Conservation (phyloP, 257 asterid genomes). For the Solanum lignicaule region DNA sequence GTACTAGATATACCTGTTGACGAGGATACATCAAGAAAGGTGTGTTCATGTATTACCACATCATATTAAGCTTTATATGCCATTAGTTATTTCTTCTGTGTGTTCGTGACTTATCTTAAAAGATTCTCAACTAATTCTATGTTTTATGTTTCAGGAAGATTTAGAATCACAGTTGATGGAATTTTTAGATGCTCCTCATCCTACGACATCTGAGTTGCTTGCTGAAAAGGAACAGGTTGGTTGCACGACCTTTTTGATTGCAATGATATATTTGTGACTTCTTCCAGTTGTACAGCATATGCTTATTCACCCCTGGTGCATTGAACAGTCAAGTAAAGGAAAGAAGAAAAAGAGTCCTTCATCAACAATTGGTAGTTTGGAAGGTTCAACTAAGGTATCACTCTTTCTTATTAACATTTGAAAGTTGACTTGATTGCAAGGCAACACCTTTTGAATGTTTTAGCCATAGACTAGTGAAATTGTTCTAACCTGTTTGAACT, state of each 20-base stretch:
- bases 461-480: not conserved
- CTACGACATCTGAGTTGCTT: constrained; percentile 58
- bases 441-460: not conserved
- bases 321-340: constrained; percentile 47
- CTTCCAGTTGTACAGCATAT: not conserved
- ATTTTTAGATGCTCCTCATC: constrained; percentile 74
- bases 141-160: constrained; percentile 55
- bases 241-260: not conserved
- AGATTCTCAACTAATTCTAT: not conserved
- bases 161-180: constrained; percentile 59
- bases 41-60: constrained; percentile 15
- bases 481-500: not conserved
- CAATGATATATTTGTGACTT: not conserved
- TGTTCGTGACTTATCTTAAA: not conserved
- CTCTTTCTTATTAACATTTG: not conserved
- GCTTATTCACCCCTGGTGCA: not conserved
- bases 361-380: constrained; percentile 41
- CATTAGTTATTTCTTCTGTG: not conserved
- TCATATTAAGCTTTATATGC: not conserved
- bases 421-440: not conserved
- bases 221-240: constrained; percentile 77
- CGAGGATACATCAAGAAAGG: constrained; percentile 59
- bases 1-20: constrained; percentile 63
- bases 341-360: constrained; percentile 32
- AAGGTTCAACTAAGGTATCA: constrained; percentile 60